phyloP scores from a whole-genome alignment of 805 yeast genomes.

The Komagataella pastoris region DNA sequence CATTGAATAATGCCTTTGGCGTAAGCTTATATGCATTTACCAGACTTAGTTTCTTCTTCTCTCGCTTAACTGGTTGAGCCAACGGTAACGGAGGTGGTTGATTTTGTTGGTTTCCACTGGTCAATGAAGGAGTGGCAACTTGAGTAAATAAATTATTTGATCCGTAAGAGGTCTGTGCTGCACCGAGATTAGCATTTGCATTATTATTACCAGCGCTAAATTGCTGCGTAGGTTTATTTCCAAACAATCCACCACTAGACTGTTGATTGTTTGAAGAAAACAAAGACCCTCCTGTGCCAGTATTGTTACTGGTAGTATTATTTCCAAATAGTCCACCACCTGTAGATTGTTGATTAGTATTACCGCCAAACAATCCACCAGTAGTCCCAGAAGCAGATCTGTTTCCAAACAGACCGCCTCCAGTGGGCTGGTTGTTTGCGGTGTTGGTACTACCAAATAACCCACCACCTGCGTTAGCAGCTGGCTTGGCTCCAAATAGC shows the following conservation, averaged over 20 bases:
- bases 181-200: slow-evolving; percentile 15
- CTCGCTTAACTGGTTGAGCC: neutral
- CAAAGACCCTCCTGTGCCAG: slow-evolving; percentile 6
- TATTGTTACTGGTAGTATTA: slow-evolving; percentile 2
- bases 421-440: neutral
- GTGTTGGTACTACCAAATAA: slow-evolving; percentile 12
- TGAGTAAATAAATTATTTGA: slow-evolving; percentile 54
- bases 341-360: slow-evolving; percentile 3
- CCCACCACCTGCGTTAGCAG: slow-evolving; percentile 16
- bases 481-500: slow-evolving; percentile 6
- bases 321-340: slow-evolving; percentile 8
- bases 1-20: slow-evolving; percentile 44
- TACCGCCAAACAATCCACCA: slow-evolving; percentile 27
- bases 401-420: slow-evolving; percentile 30
- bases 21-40: slow-evolving; percentile 47
- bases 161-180: slow-evolving; percentile 64
- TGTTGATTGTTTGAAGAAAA: slow-evolving; percentile 8
- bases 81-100: slow-evolving; percentile 15
- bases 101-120: slow-evolving; percentile 5
- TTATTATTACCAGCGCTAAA: slow-evolving; percentile 11
- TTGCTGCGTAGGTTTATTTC: slow-evolving; percentile 11
- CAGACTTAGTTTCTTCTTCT: slow-evolving; percentile 47
- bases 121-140: slow-evolving; percentile 27
- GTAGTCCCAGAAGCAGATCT: slow-evolving; percentile 11
- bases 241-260: slow-evolving; percentile 18